Evolutionary conservation across 305 asterid species (phyloP).

Genomic region (Fraxinus nigra): DNA sequence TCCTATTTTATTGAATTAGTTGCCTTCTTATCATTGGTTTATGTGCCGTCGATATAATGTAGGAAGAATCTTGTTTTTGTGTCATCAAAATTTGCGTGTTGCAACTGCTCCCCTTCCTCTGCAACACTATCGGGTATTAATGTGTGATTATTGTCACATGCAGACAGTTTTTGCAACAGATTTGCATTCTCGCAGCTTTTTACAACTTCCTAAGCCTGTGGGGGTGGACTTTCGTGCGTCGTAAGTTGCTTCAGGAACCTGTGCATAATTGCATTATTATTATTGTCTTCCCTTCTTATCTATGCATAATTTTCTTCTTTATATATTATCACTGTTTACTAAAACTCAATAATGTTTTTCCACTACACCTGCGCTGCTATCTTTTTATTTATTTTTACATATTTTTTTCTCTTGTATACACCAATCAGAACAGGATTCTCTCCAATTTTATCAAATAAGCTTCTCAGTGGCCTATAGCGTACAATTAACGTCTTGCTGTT

Average conservation of each 20-base stretch:
- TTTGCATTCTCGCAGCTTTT: constrained; percentile 75
- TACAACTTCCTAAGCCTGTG: constrained; percentile 86
- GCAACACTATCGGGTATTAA: constrained; percentile 13
- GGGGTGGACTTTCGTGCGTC: constrained; percentile 97
- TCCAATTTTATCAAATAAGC: neutral
- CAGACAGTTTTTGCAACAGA: constrained; percentile 91
- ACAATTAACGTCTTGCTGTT: neutral
- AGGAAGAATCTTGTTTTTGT: neutral
- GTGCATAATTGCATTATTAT: neutral
- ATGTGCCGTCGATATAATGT: neutral
- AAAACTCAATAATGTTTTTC: neutral
- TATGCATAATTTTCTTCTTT: neutral
- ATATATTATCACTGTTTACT: neutral
- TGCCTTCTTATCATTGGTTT: neutral
- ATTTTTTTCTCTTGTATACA: neutral
- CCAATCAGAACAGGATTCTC: neutral
- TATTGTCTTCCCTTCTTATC: constrained; percentile 6
- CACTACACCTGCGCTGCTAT: neutral
- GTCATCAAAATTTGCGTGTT: neutral
- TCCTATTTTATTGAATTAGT: neutral
- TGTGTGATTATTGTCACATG: constrained; percentile 23
- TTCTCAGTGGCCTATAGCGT: neutral
- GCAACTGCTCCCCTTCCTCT: neutral
- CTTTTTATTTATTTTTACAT: neutral
- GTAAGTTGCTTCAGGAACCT: constrained; percentile 53